Percentiles rank a stretch among this genome's conserved stretches.
Evolutionary conservation across 2,329 filamentous ascomycete species (phyloP).

Genomic region (Cladophialophora immunda): DNA sequence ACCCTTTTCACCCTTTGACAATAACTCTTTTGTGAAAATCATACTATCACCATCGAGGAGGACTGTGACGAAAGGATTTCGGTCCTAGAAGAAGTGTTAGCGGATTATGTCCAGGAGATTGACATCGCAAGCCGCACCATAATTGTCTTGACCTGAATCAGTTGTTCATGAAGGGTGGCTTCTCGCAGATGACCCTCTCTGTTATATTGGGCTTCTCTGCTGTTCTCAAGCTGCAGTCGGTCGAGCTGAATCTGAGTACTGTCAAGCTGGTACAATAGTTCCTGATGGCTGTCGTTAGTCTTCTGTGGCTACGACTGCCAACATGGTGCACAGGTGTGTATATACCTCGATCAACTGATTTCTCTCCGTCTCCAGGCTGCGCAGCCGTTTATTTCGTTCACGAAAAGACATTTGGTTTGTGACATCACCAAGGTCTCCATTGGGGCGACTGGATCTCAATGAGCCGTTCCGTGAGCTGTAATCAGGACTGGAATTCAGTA

Average conservation of each 20-base stretch:
- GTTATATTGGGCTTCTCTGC: slow-evolving; percentile 58
- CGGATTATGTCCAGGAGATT: slow-evolving; percentile 3
- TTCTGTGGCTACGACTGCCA: slow-evolving; percentile 2
- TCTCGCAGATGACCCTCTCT: slow-evolving; percentile 58
- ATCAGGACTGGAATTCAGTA: slow-evolving; percentile 42
- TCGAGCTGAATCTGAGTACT: slow-evolving; percentile 49
- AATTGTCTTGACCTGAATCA: slow-evolving; percentile 54
- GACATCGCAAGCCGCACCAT: slow-evolving; percentile 49
- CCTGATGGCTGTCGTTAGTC: slow-evolving; percentile 45
- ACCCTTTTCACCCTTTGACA: slow-evolving; percentile 60
- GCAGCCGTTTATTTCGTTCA: slow-evolving; percentile 55
- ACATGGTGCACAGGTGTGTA: slow-evolving; percentile 9
- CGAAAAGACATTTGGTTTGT: slow-evolving; percentile 34
- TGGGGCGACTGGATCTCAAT: slow-evolving; percentile 34
- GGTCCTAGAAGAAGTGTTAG: slow-evolving; percentile 49
- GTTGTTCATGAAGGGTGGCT: slow-evolving; percentile 57
- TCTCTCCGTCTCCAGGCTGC: slow-evolving; percentile 55
- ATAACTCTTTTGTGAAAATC: slow-evolving; percentile 62
- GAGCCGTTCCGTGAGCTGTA: slow-evolving; percentile 36
- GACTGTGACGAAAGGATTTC: slow-evolving; percentile 63
- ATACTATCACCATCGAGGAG: slow-evolving; percentile 66
- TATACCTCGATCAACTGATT: slow-evolving; percentile 59
- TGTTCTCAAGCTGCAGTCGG: slow-evolving; percentile 51
- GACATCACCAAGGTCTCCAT: slow-evolving; percentile 32
- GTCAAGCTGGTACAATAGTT: slow-evolving; percentile 57